Base-by-base conservation (phyloP, 768 basidiomycete genomes). In the Tricholoma bakamatsutake region DNA sequence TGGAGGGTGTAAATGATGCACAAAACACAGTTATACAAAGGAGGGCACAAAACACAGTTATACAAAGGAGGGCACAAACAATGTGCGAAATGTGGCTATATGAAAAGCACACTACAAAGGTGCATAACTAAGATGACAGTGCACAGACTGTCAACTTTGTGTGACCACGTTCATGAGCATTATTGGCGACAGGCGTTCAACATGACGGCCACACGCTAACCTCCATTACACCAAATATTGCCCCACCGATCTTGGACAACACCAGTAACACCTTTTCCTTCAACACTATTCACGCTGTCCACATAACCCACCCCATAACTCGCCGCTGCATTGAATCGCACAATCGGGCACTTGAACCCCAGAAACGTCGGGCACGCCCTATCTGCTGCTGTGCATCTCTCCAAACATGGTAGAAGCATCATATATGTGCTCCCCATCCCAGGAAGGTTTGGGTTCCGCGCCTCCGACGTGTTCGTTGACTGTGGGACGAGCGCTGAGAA, bases 261-360 rank as follows among this genome's bases (percentile, higher is more conserved):
- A 0, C 85, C 85, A 0, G 83, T 80, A 12, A 63, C 52, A 2
- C 88, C 88, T 4, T 68, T 65, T 0, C 76, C 76, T 47, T 77
- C 59, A 35, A 71, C 73, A 0, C 81, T 82, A 35, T 74, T 69
- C 6, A 70, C 74, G 28, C 74, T 72, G 64, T 93, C 90, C 11
- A 89, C 72, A 63, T 78, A 90, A 0, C 90, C 90, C 15, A 90
- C 81, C 2, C 86, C 90, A 62, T 93, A 92, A 65, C 85, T 90
- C 42, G 67, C 67, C 4, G 69, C 76, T 0, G 88, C 88, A 56
- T 86, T 88, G 62, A 85, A 86, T 34, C 67, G 62, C 49, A 71
- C 63, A 11, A 76, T 62, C 2, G 90, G 92, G 60, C 92, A 93
- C 57, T 71, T 69, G 70, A 90, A 88, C 2, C 80, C 78, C 9